Evolutionary conservation across 2,329 filamentous ascomycete genomes (phyloP), one percentile per base, ranked within the genome.

Genomic region (Cyphellophora europaea): DNA sequence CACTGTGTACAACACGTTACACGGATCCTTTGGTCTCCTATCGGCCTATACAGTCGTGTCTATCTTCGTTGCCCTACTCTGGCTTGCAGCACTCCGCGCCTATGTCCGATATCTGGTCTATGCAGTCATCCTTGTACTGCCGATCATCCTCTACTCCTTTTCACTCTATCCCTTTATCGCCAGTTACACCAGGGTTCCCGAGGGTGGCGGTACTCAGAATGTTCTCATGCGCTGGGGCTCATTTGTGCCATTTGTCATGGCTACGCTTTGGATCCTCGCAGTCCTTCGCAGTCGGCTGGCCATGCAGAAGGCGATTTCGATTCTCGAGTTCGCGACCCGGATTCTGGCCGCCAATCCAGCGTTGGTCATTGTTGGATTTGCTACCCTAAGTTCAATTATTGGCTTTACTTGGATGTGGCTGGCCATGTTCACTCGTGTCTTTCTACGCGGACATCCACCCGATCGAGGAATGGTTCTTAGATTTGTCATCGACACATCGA

Each of bases 401-500:
- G 64, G 76, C 11, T 96, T 88, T 82, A 95, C 88, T 0, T 98
- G 91, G 91, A 59, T 83, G 5, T 98, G 91, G 91, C 76, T 96
- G 48, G 78, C 79, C 49, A 95, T 98, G 87, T 96, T 98, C 59
- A 89, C 88, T 5, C 75, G 87, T 29, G 79, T 96, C 39, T 98
- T 98, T 58, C 76, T 96, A 40, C 86, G 85, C n/a, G 91, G 91
- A 0, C 82, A 88, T 57, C 77, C 89, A 45, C 77, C 78, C 8
- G 55, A 55, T 15, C 52, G 49, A 17, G 52, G 56, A 12, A 32
- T 41, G 10, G 74, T 72, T 41, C 65, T 61, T 41, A 64, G 79
- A 27, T 95, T 93, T 59, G 73, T 93, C 51, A 86, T 96, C 52
- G 82, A 86, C 53, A 65, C 82, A 12, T 86, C 85, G 40, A 94